Evolutionary conservation across 768 basidiomycete genomes (phyloP).

Genomic region (Phaeotremella fagi): DNA sequence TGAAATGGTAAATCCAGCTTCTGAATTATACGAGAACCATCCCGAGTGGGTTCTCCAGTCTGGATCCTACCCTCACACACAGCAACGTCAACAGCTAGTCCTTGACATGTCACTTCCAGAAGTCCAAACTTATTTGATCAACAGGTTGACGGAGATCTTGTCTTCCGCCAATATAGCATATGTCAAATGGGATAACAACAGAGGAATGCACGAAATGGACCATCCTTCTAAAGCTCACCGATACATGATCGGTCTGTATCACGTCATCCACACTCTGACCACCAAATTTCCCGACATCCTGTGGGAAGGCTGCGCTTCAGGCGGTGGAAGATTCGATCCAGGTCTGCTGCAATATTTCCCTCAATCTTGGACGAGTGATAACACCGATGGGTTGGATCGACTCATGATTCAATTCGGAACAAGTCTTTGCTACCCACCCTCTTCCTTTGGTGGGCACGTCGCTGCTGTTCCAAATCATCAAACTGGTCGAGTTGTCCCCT

Average conservation of each 20-base stretch:
- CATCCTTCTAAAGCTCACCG: conserved; percentile 12
- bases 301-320: conserved; percentile 33
- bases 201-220: conserved; percentile 29
- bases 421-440: conserved; percentile 26
- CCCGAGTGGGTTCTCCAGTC: conserved; percentile 31
- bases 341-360: conserved; percentile 31
- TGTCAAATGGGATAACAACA: conserved; percentile 38
- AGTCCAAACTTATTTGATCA: conserved; percentile 35
- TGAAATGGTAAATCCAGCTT: conserved; percentile 36
- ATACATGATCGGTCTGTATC: conserved; percentile 35
- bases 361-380: conserved; percentile 30
- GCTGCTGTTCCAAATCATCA: conserved; percentile 30
- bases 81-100: conserved; percentile 26
- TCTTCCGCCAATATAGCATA: conserved; percentile 16
- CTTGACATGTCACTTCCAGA: conserved; percentile 18
- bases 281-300: conserved; percentile 29
- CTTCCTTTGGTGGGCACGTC: conserved; percentile 29
- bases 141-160: conserved; percentile 10
- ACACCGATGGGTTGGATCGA: conserved; percentile 27
- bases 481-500: conserved; percentile 15
- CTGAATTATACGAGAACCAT: conserved; percentile 26
- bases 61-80: conserved; percentile 8
- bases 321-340: conserved; percentile 33
- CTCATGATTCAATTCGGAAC: conserved; percentile 31
- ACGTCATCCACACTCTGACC: conserved; percentile 28